Evolutionary conservation across 2,329 filamentous ascomycete species (phyloP).

Genomic region (Raffaelea ambrosiae): DNA sequence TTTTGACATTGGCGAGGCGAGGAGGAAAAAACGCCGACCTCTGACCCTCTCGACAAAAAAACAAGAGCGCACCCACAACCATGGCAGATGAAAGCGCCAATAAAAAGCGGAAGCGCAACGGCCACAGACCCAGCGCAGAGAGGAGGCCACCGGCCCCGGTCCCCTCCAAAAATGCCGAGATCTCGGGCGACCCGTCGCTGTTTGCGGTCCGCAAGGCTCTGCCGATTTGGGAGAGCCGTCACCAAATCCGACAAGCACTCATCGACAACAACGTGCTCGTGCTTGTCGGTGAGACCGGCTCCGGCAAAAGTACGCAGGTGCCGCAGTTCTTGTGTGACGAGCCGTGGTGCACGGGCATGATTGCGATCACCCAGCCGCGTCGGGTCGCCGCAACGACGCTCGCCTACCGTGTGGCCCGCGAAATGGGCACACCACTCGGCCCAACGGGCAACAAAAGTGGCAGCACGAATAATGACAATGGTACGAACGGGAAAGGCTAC

Average conservation of each 20-base stretch:
- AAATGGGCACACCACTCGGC: slow-evolving; percentile 50
- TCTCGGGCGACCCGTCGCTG: slow-evolving; percentile 7
- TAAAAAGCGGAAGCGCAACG: too few relatives aligned
- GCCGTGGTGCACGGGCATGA: slow-evolving; percentile 78
- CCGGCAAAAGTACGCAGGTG: slow-evolving; percentile 93
- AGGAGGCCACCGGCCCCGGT: too few relatives aligned
- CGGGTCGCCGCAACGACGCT: slow-evolving; percentile 89
- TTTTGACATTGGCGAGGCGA: too few relatives aligned
- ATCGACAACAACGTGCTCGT: slow-evolving; percentile 57
- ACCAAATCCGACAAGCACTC: slow-evolving; percentile 55
- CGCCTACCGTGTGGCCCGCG: slow-evolving; percentile 77
- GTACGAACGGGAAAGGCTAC: background rate
- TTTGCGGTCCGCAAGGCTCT: slow-evolving; percentile 53
- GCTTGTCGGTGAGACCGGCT: slow-evolving; percentile 88
- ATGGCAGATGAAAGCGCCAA: background rate
- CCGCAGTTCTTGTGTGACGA: slow-evolving; percentile 80
- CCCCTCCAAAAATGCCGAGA: background rate
- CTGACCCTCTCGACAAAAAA: too few relatives aligned
- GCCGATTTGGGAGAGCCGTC: slow-evolving; percentile 70
- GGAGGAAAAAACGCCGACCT: too few relatives aligned
- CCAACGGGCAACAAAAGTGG: slow-evolving; percentile 2
- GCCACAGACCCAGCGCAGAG: background rate
- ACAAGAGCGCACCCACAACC: too few relatives aligned
- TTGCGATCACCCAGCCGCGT: slow-evolving; percentile 90
- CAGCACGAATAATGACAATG: background rate